Base-by-base conservation (phyloP, 192 early-diverging fungal species). In the Coemansia sp. region DNA sequence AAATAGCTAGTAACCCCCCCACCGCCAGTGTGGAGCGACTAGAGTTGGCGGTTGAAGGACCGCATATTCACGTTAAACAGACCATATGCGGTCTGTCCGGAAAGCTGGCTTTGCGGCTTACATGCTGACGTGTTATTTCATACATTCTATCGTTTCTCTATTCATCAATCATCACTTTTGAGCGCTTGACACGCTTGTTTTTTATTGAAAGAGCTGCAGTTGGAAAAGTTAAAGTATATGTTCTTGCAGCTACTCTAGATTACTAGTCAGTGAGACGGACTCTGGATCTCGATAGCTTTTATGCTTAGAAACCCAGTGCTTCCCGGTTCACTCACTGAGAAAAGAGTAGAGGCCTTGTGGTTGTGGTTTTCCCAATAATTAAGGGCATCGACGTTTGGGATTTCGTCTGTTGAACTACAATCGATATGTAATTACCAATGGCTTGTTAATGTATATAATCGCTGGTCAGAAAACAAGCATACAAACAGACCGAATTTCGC, bases 271-370 rank as follows among this genome's bases (percentile, higher is more conserved):
- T 20, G 16, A n/a, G 4, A 17, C 5, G 56, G 37, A 8, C 56
- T 7, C 40, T 69, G 67, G 11, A 69, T 55, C 42, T 60, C 66
- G 17, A 67, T 61, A 7, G 72, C 22, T 14, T 45, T 55, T 10
- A 70, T 17, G 1, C 60, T 63, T 1, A 81, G 63, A 66, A 71
- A 75, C 22, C 49, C 73, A 12, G 64, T 63, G 43, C 57, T 68
- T 10, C 66, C 73, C 4, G 66, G 74, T 44, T 81, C 79, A 61
- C 70, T 76, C 20, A 72, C 64, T 9, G 70, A 62, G 12, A 81
- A 12, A 22, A 81, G 43, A 5, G 68, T 46, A 11, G 79, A 54
- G 56, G 46, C 19, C 51, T 63, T n/a, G 51, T 68, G 50, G 17
- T 44, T 63, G 1, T 54, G 41, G 5, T 39, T 46, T 10, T 70